phyloP scores from a whole-genome alignment of 306 rosid species.

The Cucumis melo region DNA sequence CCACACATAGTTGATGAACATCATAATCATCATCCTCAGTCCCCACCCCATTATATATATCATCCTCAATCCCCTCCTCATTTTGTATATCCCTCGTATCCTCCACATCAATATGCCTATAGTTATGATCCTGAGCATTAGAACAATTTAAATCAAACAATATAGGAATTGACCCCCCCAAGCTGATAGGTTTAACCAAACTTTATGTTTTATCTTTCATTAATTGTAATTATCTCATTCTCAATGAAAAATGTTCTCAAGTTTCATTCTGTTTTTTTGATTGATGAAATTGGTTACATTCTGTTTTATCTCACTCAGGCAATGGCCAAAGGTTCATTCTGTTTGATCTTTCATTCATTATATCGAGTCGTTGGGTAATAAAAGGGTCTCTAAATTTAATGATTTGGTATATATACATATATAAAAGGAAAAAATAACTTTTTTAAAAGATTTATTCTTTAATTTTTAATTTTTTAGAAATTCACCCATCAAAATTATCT shows the following conservation, averaged over 20 bases:
- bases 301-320: too few relatives aligned
- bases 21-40: conserved; percentile 21
- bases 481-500: too few relatives aligned
- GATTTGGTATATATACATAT: too few relatives aligned
- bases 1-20: conserved; percentile 12
- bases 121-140: not conserved
- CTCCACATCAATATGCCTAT: conserved; percentile 13
- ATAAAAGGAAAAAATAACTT: too few relatives aligned
- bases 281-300: not conserved
- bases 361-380: too few relatives aligned
- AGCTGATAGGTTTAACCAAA: not conserved
- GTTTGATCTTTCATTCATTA: too few relatives aligned
- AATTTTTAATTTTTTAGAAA: too few relatives aligned
- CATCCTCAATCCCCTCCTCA: conserved; percentile 35
- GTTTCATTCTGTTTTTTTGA: not conserved
- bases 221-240: not conserved
- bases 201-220: not conserved
- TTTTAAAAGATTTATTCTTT: too few relatives aligned
- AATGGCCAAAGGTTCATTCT: too few relatives aligned
- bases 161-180: not conserved
- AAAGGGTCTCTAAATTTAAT: too few relatives aligned
- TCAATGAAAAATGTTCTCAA: not conserved
- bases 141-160: not conserved
- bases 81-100: conserved; percentile 15
- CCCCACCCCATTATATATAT: conserved; percentile 34